Percentiles rank a stretch among this genome's conserved stretches.
Evolutionary conservation across 2,329 filamentous ascomycete genomes (phyloP).

Genomic region (Exophiala phaeomuriformis): DNA sequence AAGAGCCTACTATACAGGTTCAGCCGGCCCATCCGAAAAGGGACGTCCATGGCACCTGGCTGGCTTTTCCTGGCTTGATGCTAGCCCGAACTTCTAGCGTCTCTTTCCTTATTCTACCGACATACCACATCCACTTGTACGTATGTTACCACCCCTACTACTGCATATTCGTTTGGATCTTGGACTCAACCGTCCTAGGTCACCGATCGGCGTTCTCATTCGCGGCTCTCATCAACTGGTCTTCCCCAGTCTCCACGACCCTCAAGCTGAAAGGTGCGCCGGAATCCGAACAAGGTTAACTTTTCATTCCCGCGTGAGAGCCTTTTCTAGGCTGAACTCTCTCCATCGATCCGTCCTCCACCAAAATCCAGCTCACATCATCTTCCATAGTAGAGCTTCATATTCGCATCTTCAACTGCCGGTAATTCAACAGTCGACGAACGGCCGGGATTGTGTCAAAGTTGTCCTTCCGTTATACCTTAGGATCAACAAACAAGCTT

Average conservation of each 20-base stretch:
- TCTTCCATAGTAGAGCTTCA: not conserved
- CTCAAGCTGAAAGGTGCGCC: not conserved
- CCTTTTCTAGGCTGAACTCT: not conserved
- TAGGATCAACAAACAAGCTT: too few species aligned
- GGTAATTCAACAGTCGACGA: too few species aligned
- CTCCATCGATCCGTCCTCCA: not conserved
- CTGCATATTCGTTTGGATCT: constrained; percentile 1
- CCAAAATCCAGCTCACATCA: not conserved
- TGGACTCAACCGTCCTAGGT: not conserved
- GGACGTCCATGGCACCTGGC: constrained; percentile 15
- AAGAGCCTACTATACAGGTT: constrained; percentile 4
- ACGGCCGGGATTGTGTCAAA: too few species aligned
- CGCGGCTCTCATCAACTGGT: not conserved
- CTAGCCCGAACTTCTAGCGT: constrained; percentile 21
- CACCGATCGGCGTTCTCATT: constrained; percentile 1
- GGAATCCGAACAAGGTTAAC: not conserved
- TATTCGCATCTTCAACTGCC: not conserved
- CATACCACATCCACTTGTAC: constrained; percentile 7
- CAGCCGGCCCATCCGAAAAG: constrained; percentile 15
- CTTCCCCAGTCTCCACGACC: not conserved
- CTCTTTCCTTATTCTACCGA: constrained; percentile 11
- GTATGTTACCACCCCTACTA: not conserved
- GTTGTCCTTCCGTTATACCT: too few species aligned
- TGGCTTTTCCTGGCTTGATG: constrained; percentile 17
- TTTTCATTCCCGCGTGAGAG: not conserved